Percentiles rank a stretch among this genome's conserved stretches.
These are phyloP conservation scores for Venturia oleaginea DNA, from an alignment of 2,329 filamentous ascomycete genomes.

Conservation along the genomic window DNA sequence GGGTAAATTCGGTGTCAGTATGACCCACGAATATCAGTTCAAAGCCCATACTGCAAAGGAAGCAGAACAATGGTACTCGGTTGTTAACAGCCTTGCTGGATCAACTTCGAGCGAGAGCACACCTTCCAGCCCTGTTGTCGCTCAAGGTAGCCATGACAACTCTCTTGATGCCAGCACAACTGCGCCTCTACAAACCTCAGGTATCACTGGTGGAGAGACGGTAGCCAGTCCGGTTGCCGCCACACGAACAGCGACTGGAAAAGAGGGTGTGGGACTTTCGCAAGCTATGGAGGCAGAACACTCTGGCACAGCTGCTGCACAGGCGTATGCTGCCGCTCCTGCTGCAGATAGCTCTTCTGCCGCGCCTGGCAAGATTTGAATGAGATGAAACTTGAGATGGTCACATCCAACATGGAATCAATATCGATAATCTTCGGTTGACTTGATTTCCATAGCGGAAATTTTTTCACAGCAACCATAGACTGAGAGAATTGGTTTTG, in stretches of 20 bases:
- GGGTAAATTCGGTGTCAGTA: slow-evolving; percentile 64
- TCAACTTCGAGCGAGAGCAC: slow-evolving; percentile 32
- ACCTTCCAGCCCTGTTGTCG: slow-evolving; percentile 19
- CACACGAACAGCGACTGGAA: background rate
- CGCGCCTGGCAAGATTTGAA: background rate
- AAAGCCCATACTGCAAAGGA: slow-evolving; percentile 76
- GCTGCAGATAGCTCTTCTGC: background rate
- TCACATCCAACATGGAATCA: too few species aligned
- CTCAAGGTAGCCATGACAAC: background rate
- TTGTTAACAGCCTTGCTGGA: slow-evolving; percentile 56
- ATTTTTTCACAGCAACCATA: too few species aligned
- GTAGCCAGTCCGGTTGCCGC: background rate
- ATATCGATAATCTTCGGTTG: too few species aligned
- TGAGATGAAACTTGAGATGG: background rate
- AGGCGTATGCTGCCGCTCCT: background rate
- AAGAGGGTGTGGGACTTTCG: background rate
- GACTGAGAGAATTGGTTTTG: too few species aligned
- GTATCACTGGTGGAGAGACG: slow-evolving; percentile 4
- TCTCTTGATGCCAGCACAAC: background rate
- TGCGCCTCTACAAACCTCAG: background rate
- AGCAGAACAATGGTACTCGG: slow-evolving; percentile 74
- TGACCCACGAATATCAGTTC: slow-evolving; percentile 72
- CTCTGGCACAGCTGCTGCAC: background rate
- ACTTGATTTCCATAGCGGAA: too few species aligned
- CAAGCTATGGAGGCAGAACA: background rate